A percentile compares a stretch with the other conserved stretches of the same genome.
Evolutionary conservation across 2,329 filamentous ascomycete species (phyloP).

Genomic region (Aquanectria penicillioides): DNA sequence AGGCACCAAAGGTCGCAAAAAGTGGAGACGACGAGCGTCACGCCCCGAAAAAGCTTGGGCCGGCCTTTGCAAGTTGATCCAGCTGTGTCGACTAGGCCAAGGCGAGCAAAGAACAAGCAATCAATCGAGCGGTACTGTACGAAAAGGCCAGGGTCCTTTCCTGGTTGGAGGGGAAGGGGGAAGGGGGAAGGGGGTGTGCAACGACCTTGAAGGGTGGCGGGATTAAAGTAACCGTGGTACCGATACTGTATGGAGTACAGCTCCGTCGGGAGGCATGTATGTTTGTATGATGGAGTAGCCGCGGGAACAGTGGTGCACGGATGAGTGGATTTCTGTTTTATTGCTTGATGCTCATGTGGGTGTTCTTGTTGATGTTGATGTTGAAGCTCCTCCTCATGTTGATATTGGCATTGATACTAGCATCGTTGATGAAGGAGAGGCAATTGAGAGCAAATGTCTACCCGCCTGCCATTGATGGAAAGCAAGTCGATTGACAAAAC

Average conservation of each 20-base stretch:
- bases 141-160: constrained; percentile 5
- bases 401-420: too few species aligned
- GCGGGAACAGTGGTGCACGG: constrained; percentile 12
- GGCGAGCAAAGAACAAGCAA: constrained; percentile 20
- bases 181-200: not conserved
- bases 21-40: constrained; percentile 41
- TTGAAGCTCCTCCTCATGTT: too few species aligned
- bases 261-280: constrained; percentile 3
- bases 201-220: constrained; percentile 20
- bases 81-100: constrained; percentile 21
- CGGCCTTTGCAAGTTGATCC: constrained; percentile 26
- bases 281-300: constrained; percentile 21
- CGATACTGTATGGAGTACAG: constrained; percentile 19
- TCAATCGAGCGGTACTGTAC: constrained; percentile 11
- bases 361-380: constrained; percentile 1
- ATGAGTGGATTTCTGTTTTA: constrained; percentile 19
- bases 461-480: too few species aligned
- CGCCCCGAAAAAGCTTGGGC: constrained; percentile 36
- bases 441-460: too few species aligned
- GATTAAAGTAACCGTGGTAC: constrained; percentile 16
- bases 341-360: not conserved
- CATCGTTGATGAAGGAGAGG: too few species aligned
- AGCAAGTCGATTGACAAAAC: too few species aligned
- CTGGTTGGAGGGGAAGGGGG: not conserved
- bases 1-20: constrained; percentile 39